phyloP scores from a whole-genome alignment of 331 rosid species.

The Malus hybrid region DNA sequence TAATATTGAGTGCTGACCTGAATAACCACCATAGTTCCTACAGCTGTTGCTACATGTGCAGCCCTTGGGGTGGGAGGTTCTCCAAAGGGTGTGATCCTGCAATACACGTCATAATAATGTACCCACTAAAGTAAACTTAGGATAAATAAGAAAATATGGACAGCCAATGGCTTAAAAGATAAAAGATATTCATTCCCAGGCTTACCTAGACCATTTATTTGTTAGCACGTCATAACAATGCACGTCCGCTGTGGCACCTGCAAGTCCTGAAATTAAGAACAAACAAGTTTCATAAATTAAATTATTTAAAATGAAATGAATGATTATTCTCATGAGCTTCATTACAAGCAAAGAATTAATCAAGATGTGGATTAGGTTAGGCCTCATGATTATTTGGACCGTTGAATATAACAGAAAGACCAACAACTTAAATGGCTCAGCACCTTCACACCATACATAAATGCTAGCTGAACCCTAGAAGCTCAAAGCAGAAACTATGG shows the following conservation, averaged over 20 bases:
- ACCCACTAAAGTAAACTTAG: constrained; percentile 9
- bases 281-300: background rate
- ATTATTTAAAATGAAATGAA: background rate
- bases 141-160: constrained; percentile 3
- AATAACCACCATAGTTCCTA: constrained; percentile 98
- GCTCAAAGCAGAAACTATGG: background rate
- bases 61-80: constrained; percentile 99
- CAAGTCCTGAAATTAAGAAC: constrained; percentile 73
- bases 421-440: background rate
- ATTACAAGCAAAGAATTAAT: background rate
- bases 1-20: constrained; percentile 50
- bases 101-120: constrained; percentile 9
- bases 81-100: constrained; percentile 87
- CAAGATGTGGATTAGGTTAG: background rate
- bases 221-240: constrained; percentile 92
- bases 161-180: constrained; percentile 10
- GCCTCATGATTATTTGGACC: background rate
- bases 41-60: constrained; percentile 99
- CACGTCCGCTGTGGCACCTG: constrained; percentile 99
- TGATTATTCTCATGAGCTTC: background rate
- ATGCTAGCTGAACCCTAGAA: no score
- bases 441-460: no score
- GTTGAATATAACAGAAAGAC: background rate
- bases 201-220: constrained; percentile 98
- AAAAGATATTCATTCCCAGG: constrained; percentile 9